Conservation (phyloP, 2,329 filamentous ascomycete genomes). For the Periconia sp. region DNA sequence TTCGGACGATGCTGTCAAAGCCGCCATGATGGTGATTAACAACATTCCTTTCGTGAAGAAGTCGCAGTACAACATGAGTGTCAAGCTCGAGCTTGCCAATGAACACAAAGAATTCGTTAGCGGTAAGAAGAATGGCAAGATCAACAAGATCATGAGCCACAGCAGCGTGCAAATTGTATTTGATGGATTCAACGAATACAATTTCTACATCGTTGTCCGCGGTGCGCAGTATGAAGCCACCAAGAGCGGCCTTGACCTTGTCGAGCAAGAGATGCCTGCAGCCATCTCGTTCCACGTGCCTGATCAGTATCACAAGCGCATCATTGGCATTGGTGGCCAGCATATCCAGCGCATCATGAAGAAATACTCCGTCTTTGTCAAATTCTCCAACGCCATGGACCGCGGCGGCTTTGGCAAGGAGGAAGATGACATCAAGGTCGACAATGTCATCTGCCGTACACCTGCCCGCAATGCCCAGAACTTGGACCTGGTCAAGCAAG, state of each 20-base stretch:
- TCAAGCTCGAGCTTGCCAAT: constrained; percentile 98
- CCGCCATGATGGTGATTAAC: constrained; percentile 91
- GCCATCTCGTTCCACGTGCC: constrained; percentile 99
- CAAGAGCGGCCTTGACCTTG: constrained; percentile 87
- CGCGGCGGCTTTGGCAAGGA: constrained; percentile 91
- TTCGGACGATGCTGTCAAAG: constrained; percentile 94
- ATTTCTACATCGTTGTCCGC: constrained; percentile 99
- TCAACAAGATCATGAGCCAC: constrained; percentile 99
- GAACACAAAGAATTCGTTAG: constrained; percentile 99
- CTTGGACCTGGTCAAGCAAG: constrained; percentile 94
- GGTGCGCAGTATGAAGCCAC: constrained; percentile 91
- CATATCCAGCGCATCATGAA: constrained; percentile 99
- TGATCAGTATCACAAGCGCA: constrained; percentile 98
- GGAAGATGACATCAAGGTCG: constrained; percentile 97
- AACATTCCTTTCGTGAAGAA: constrained; percentile 88
- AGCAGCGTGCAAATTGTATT: constrained; percentile 99
- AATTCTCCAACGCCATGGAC: constrained; percentile 99
- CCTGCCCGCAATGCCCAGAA: constrained; percentile 97
- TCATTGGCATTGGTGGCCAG: constrained; percentile 97
- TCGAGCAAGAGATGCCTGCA: constrained; percentile 98
- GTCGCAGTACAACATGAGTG: constrained; percentile 88
- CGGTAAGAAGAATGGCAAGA: constrained; percentile 99
- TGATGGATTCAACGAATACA: constrained; percentile 99
- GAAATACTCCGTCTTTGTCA: constrained; percentile 99
- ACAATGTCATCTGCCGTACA: constrained; percentile 98